phyloP scores from a whole-genome alignment of 371 early-diverging fungal species.

The Lichtheimia ramosa region DNA sequence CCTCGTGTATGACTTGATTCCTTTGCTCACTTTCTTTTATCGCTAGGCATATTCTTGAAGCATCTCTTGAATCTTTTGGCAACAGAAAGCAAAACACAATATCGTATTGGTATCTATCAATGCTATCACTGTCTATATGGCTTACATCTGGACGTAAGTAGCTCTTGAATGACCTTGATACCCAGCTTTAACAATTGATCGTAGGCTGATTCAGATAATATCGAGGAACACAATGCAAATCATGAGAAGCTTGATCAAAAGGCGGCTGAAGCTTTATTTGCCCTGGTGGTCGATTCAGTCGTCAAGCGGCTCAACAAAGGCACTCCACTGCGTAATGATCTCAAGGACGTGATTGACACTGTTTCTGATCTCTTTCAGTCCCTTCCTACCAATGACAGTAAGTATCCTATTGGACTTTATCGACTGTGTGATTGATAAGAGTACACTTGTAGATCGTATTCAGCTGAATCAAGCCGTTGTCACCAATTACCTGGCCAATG shows the following conservation, averaged over 20 bases:
- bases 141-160: conserved; percentile 54
- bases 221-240: conserved; percentile 57
- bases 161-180: background rate
- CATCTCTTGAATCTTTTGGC: conserved; percentile 22
- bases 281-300: conserved; percentile 42
- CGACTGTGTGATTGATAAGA: background rate
- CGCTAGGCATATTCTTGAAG: conserved; percentile 38
- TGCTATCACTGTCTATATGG: conserved; percentile 72
- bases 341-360: conserved; percentile 60
- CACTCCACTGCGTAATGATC: conserved; percentile 43
- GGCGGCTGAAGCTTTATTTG: conserved; percentile 57
- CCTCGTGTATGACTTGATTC: background rate
- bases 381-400: conserved; percentile 51
- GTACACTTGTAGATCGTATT: conserved; percentile 8
- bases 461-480: conserved; percentile 35
- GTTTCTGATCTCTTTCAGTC: conserved; percentile 53
- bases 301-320: conserved; percentile 40
- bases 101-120: conserved; percentile 57
- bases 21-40: background rate
- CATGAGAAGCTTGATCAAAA: conserved; percentile 49
- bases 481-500: conserved; percentile 30
- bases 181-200: background rate
- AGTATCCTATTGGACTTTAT: background rate
- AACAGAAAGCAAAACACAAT: conserved; percentile 14
- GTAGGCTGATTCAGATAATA: conserved; percentile 53